Evolutionary conservation across 148 eudicot genomes (phyloP).

Genomic region (Vaccinium macrocarpon): DNA sequence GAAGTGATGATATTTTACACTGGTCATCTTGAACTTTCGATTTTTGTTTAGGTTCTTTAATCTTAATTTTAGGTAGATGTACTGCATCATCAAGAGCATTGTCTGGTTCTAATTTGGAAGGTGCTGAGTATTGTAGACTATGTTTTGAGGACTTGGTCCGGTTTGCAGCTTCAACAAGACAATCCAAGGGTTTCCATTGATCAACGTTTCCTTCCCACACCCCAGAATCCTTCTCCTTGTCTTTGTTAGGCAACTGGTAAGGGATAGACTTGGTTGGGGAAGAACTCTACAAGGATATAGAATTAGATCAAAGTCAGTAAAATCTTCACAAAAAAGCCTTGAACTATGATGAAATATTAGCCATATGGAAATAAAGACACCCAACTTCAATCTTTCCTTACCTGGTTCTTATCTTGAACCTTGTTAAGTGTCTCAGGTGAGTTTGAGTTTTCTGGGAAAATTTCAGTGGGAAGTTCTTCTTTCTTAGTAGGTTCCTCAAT

Average conservation of each 20-base stretch:
- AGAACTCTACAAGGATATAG: constrained; percentile 32
- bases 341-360: background rate
- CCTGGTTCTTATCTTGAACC: constrained; percentile 55
- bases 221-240: constrained; percentile 26
- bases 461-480: constrained; percentile 47
- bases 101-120: constrained; percentile 35
- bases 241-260: constrained; percentile 33
- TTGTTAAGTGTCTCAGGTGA: constrained; percentile 58
- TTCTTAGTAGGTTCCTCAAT: constrained; percentile 39
- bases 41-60: constrained; percentile 35
- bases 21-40: constrained; percentile 39
- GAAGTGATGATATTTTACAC: constrained; percentile 22
- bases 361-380: background rate
- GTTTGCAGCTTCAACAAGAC: constrained; percentile 76
- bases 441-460: constrained; percentile 40
- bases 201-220: constrained; percentile 47
- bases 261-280: constrained; percentile 37
- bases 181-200: constrained; percentile 70
- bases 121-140: constrained; percentile 38
- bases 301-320: background rate
- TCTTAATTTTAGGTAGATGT: constrained; percentile 25
- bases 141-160: constrained; percentile 56
- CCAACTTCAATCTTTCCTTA: constrained; percentile 21
- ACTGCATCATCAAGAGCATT: constrained; percentile 31
- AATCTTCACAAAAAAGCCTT: background rate